A percentile compares a stretch with the other conserved stretches of the same genome.
Evolutionary conservation across 768 basidiomycete genomes (phyloP).

Genomic region (Mycena polygramma): DNA sequence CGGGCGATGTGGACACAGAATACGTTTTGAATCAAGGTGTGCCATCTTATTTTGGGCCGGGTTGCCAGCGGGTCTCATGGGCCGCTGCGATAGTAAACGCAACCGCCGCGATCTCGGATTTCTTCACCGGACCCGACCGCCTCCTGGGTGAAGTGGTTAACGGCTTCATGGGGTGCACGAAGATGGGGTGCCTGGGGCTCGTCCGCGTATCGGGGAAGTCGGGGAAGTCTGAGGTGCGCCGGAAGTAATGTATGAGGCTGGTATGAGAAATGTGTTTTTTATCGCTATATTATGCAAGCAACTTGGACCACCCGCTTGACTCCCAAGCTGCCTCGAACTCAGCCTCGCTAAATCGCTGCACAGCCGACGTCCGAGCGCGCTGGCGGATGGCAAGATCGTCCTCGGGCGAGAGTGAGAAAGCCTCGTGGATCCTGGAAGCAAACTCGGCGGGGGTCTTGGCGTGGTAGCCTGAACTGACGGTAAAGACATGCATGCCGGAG

Average conservation of each 20-base stretch:
- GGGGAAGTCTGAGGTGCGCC: background rate
- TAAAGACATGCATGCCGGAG: conserved; percentile 1
- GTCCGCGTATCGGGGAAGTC: conserved; percentile 4
- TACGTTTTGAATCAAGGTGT: conserved; percentile 32
- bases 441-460: conserved; percentile 76
- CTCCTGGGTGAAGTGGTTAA: conserved; percentile 29
- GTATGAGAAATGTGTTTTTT: background rate
- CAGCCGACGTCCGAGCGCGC: conserved; percentile 79
- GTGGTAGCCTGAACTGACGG: conserved; percentile 73
- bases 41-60: background rate
- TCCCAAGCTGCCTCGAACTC: conserved; percentile 87
- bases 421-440: conserved; percentile 73
- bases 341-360: conserved; percentile 79
- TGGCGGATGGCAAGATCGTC: conserved; percentile 74
- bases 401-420: conserved; percentile 66
- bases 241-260: background rate
- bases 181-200: conserved; percentile 25
- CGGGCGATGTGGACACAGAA: conserved; percentile 37
- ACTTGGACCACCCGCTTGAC: conserved; percentile 68
- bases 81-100: conserved; percentile 24
- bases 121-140: conserved; percentile 33
- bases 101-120: conserved; percentile 23
- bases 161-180: conserved; percentile 22
- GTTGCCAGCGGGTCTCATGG: background rate
- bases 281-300: conserved; percentile 36